Percentiles rank a stretch among this genome's conserved stretches.
phyloP scores from a whole-genome alignment of 768 basidiomycete genomes.

The Lyophyllum atratum region DNA sequence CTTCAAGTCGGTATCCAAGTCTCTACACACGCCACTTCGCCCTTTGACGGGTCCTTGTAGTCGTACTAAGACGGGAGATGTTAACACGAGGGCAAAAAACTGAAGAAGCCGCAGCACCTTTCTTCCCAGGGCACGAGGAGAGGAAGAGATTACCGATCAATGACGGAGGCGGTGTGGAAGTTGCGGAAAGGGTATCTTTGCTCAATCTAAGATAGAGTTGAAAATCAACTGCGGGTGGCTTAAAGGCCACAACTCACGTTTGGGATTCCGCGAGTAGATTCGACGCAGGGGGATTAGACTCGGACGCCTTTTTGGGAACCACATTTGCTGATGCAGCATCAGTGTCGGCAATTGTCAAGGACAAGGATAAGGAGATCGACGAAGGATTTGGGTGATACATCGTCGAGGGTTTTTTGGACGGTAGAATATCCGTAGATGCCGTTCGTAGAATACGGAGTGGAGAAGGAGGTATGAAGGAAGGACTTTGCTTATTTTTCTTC shows the following conservation, averaged over 20 bases:
- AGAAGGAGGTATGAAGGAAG: background rate
- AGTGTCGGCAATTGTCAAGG: constrained; percentile 10
- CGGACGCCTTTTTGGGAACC: background rate
- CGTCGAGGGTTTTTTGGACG: constrained; percentile 3
- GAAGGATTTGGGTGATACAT: constrained; percentile 11
- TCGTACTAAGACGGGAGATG: constrained; percentile 48
- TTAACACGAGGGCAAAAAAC: background rate
- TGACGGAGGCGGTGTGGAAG: constrained; percentile 18
- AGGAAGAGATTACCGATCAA: constrained; percentile 83
- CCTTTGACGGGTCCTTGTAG: constrained; percentile 77
- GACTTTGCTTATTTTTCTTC: background rate
- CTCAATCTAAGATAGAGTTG: background rate
- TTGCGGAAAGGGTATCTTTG: constrained; percentile 1
- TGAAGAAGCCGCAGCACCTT: constrained; percentile 49
- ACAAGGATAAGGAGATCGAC: constrained; percentile 17
- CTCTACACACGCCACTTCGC: constrained; percentile 79
- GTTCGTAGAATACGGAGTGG: constrained; percentile 1
- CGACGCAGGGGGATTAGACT: background rate
- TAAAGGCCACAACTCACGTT: background rate
- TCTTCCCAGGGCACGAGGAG: constrained; percentile 95
- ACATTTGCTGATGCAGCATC: constrained; percentile 7
- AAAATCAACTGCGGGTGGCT: background rate
- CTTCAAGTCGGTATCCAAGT: constrained; percentile 72
- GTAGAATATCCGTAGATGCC: constrained; percentile 5
- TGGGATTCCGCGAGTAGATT: background rate